These are phyloP conservation scores for Venturia effusa DNA, from an alignment of 2,329 filamentous ascomycete species.

Conservation along the genomic window DNA sequence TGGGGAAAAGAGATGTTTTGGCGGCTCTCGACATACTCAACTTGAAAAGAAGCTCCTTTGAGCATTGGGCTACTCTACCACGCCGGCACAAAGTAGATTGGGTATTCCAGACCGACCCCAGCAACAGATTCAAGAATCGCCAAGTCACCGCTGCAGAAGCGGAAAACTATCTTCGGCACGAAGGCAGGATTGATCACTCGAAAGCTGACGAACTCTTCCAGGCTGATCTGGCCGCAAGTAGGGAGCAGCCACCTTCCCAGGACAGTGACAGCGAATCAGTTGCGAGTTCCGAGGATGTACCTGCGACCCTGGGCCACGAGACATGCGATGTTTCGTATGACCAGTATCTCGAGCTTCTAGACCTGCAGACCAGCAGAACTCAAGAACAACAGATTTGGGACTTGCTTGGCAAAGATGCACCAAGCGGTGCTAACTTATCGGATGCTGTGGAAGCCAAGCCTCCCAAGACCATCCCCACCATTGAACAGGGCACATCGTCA, in stretches of 20 bases:
- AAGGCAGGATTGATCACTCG: constrained; percentile 13
- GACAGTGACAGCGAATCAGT: neutral
- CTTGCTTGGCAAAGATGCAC: constrained; percentile 26
- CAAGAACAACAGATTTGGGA: constrained; percentile 38
- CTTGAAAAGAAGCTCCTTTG: constrained; percentile 33
- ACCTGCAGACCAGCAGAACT: constrained; percentile 30
- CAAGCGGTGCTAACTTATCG: constrained; percentile 13
- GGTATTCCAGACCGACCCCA: constrained; percentile 13
- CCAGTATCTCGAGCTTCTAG: constrained; percentile 36
- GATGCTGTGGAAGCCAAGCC: constrained; percentile 15
- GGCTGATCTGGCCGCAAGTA: neutral
- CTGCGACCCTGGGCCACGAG: neutral
- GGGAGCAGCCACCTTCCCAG: neutral
- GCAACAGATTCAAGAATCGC: constrained; percentile 11
- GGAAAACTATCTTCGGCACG: constrained; percentile 14
- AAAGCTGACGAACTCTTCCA: neutral
- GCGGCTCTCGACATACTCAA: constrained; percentile 45
- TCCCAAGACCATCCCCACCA: constrained; percentile 18
- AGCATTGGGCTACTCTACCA: constrained; percentile 43
- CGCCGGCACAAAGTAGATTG: constrained; percentile 28
- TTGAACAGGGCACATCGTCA: constrained; percentile 25
- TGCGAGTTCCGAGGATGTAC: neutral
- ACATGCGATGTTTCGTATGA: constrained; percentile 24
- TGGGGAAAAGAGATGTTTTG: constrained; percentile 40
- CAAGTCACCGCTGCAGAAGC: constrained; percentile 13